Evolutionary conservation across 345 rosid species (phyloP).

Genomic region (Euclidium syriacum): DNA sequence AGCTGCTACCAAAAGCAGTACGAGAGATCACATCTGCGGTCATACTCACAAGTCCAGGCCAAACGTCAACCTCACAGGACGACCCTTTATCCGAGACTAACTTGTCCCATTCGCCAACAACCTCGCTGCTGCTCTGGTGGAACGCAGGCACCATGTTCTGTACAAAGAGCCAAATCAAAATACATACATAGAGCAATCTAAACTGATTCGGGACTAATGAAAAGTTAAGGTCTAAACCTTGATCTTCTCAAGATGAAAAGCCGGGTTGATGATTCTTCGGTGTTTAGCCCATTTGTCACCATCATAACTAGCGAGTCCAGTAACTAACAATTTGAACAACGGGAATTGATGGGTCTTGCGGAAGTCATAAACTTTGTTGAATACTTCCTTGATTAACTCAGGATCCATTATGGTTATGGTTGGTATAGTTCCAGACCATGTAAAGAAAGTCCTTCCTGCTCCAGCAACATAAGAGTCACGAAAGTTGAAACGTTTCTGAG

Average conservation of each 20-base stretch:
- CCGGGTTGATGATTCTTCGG: conserved; percentile 46
- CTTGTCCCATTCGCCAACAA: conserved; percentile 26
- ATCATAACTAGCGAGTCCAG: conserved; percentile 34
- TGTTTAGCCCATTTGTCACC: conserved; percentile 55
- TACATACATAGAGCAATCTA: no score
- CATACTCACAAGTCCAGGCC: conserved; percentile 28
- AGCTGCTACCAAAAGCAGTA: conserved; percentile 35
- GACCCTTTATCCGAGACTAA: conserved; percentile 8
- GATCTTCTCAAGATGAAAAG: conserved; percentile 56
- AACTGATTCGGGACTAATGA: background rate
- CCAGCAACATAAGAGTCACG: background rate
- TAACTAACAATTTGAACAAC: conserved; percentile 23
- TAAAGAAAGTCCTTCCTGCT: conserved; percentile 39
- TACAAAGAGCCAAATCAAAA: background rate
- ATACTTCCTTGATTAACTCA: conserved; percentile 38
- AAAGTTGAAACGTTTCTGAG: background rate
- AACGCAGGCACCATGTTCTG: conserved; percentile 24
- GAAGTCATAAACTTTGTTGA: conserved; percentile 36
- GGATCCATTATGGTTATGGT: conserved; percentile 40
- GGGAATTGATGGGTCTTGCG: conserved; percentile 31
- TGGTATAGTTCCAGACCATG: conserved; percentile 49
- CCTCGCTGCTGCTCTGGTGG: conserved; percentile 12
- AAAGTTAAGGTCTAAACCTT: conserved; percentile 33
- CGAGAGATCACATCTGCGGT: conserved; percentile 35
- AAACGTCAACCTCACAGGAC: conserved; percentile 23